phyloP scores from a whole-genome alignment of 345 rosid genomes.

The Citrus mangshanensis region DNA sequence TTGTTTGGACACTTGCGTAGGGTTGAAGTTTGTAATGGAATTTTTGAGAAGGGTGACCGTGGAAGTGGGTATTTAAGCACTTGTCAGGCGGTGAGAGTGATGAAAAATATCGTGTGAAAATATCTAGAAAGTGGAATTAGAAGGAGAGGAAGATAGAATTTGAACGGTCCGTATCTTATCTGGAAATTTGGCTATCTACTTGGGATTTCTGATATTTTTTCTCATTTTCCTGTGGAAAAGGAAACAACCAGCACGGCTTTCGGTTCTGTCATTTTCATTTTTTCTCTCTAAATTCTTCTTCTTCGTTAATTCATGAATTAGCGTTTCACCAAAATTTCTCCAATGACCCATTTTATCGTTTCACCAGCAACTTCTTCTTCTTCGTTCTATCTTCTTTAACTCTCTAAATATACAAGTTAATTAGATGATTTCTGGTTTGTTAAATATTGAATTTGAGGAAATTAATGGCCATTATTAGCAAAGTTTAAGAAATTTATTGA shows the following conservation, averaged over 20 bases:
- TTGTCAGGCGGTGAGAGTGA: background rate
- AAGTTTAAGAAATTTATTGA: too few species aligned
- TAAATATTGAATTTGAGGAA: too few species aligned
- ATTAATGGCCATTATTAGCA: too few species aligned
- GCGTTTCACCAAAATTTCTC: background rate
- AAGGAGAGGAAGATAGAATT: constrained; percentile 8
- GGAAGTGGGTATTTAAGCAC: constrained; percentile 6
- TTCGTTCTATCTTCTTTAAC: too few species aligned
- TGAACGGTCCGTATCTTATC: constrained; percentile 13
- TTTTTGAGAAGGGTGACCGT: background rate
- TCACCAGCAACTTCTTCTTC: too few species aligned
- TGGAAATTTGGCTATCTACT: background rate
- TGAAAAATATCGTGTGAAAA: constrained; percentile 14
- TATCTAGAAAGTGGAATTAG: background rate
- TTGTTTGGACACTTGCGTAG: background rate
- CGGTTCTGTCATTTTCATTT: background rate
- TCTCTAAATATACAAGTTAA: too few species aligned
- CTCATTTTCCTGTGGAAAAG: background rate
- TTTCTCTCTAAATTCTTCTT: too few species aligned
- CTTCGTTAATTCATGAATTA: too few species aligned
- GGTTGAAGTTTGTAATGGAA: background rate
- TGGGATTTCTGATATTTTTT: background rate
- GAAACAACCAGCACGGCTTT: background rate
- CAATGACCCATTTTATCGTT: too few species aligned
- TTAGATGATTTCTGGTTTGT: too few species aligned